A percentile compares a stretch with the other conserved stretches of the same genome.
Conservation (phyloP, 306 rosid genomes). For the Canavalia ensiformis region DNA sequence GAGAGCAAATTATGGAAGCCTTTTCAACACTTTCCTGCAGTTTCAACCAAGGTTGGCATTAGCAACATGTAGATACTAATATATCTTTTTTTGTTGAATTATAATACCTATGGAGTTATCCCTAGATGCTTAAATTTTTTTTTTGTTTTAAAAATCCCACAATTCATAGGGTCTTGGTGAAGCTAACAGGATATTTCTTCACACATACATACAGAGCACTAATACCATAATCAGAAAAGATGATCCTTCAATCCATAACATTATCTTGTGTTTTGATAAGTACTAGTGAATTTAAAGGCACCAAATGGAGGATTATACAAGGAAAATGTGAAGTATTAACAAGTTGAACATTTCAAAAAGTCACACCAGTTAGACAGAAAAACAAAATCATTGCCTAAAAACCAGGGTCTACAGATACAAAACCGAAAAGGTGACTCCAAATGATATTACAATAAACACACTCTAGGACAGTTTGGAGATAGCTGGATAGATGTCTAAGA, state of each 20-base stretch:
- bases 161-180: conserved; percentile 22
- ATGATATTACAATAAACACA: conserved; percentile 13
- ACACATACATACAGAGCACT: neutral
- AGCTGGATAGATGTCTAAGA: neutral
- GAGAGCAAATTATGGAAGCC: conserved; percentile 83
- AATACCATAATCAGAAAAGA: neutral
- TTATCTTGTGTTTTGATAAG: neutral
- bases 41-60: conserved; percentile 46
- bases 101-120: neutral
- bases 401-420: conserved; percentile 24
- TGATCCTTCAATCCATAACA: conserved; percentile 5
- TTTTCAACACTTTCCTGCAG: conserved; percentile 73
- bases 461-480: neutral
- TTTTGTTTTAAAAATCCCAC: neutral
- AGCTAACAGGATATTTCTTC: conserved; percentile 33
- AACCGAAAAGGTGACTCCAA: neutral
- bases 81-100: neutral
- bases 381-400: conserved; percentile 10
- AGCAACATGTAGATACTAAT: conserved; percentile 37
- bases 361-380: neutral
- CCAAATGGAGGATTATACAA: neutral
- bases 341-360: neutral
- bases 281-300: conserved; percentile 17
- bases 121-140: neutral
- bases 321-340: conserved; percentile 25